Evolutionary conservation across 2,329 filamentous ascomycete genomes (phyloP).

Genomic region (Penicillium sp.): DNA sequence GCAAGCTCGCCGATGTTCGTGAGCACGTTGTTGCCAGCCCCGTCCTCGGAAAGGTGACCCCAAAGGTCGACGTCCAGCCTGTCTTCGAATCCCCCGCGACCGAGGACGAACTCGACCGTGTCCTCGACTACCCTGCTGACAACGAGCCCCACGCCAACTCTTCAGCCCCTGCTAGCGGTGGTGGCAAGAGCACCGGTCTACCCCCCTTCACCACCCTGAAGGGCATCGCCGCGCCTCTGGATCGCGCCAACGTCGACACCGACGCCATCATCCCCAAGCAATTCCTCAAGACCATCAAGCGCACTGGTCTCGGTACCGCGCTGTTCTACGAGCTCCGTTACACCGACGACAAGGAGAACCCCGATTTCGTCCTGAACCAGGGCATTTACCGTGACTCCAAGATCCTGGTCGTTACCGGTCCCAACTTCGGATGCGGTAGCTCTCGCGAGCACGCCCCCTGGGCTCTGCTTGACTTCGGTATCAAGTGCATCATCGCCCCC

Average conservation of each 20-base stretch:
- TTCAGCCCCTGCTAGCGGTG: slow-evolving; percentile 29
- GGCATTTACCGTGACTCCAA: slow-evolving; percentile 80
- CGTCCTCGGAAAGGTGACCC: slow-evolving; percentile 51
- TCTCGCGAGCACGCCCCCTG: slow-evolving; percentile 95
- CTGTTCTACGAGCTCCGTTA: slow-evolving; percentile 85
- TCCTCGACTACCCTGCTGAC: slow-evolving; percentile 64
- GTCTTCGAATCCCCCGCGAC: slow-evolving; percentile 57
- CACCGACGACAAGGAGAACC: slow-evolving; percentile 71
- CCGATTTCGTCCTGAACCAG: slow-evolving; percentile 84
- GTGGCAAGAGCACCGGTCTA: slow-evolving; percentile 60
- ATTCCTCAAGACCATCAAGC: slow-evolving; percentile 98
- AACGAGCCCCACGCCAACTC: slow-evolving; percentile 63
- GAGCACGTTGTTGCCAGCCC: slow-evolving; percentile 60
- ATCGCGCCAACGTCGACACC: slow-evolving; percentile 92
- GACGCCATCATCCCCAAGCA: slow-evolving; percentile 99
- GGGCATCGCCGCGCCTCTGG: slow-evolving; percentile 83
- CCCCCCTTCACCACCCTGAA: slow-evolving; percentile 80
- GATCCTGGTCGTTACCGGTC: slow-evolving; percentile 86
- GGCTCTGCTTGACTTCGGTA: slow-evolving; percentile 95
- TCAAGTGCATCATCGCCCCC: slow-evolving; percentile 87
- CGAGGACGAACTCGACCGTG: slow-evolving; percentile 63
- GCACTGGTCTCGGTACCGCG: slow-evolving; percentile 83
- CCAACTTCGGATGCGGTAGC: slow-evolving; percentile 92
- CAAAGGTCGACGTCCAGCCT: slow-evolving; percentile 60
- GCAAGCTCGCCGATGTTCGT: slow-evolving; percentile 88